Evolutionary conservation across 306 rosid genomes (phyloP).

Genomic region (Vigna hirtella): DNA sequence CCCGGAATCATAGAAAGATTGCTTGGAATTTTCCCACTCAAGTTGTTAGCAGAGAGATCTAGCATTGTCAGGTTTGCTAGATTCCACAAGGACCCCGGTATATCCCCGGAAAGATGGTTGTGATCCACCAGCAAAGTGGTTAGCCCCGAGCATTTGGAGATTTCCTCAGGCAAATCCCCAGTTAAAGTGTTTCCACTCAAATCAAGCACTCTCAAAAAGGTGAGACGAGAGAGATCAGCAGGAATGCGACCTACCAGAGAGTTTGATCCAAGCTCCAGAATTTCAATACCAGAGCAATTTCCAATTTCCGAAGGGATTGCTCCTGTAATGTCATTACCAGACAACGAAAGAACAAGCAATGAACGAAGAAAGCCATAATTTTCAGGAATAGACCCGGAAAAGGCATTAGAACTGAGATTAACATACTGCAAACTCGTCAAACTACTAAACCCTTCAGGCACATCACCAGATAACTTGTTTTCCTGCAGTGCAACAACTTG

Average conservation of each 20-base stretch:
- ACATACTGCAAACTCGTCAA: constrained; percentile 70
- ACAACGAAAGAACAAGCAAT: constrained; percentile 70
- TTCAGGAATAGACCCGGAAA: constrained; percentile 77
- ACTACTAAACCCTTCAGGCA: constrained; percentile 97
- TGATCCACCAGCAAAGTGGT: constrained; percentile 57
- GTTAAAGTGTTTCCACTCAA: constrained; percentile 73
- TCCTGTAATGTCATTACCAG: constrained; percentile 71
- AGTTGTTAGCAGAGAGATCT: constrained; percentile 83
- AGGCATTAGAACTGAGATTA: constrained; percentile 79
- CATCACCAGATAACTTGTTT: constrained; percentile 72
- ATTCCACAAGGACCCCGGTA: constrained; percentile 68
- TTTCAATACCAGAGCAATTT: constrained; percentile 72
- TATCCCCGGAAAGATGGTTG: constrained; percentile 71
- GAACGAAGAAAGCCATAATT: constrained; percentile 87
- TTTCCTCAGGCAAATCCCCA: constrained; percentile 74
- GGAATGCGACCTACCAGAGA: constrained; percentile 68
- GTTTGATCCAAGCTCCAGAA: constrained; percentile 70
- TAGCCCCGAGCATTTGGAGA: constrained; percentile 72
- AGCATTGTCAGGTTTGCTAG: constrained; percentile 63
- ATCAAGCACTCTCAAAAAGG: constrained; percentile 68
- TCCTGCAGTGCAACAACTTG: constrained; percentile 83
- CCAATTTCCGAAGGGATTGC: constrained; percentile 74
- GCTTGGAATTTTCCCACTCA: constrained; percentile 74
- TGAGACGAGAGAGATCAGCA: constrained; percentile 68
- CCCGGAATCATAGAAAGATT: constrained; percentile 59